Evolutionary conservation across 352 stramenopile species (phyloP), one percentile per base, ranked within the genome.

Genomic region (Globisporangium middletonii): DNA sequence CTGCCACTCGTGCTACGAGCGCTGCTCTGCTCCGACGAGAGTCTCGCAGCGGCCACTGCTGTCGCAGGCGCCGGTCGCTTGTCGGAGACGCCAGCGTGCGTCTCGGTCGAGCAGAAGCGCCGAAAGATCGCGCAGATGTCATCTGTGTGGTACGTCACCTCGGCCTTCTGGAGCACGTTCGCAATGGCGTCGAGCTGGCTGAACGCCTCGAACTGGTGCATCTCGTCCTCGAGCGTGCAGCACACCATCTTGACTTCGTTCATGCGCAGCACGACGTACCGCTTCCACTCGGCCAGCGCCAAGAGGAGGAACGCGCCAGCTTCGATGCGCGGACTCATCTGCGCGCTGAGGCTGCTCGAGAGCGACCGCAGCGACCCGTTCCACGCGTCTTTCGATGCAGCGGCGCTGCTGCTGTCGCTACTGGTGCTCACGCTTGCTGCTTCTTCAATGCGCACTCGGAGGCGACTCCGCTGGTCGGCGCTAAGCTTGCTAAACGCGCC

Each of bases 91-190:
- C 18, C 44, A 23, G 15, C 4, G 23, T 26, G 50, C 16, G 67
- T 68, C 55, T 90, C 75, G 0, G 80, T 90, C 23, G 79, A 60
- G 52, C 71, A 81, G 16, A 91, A 53, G 12, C 83, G 73, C 0
- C 83, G 77, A 19, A 88, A 87, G 26, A 89, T 63, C 3, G 63
- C 50, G n/a, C 78, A 83, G 2, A 92, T 50, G 23, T 92, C 79
- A 6, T 85, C 77, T n/a, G 68, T 78, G 16, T 51, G 82, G 35
- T 73, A 87, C 4, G 62, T 43, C 2, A 87, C 58, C 9, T 56
- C 62, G 1, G 64, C 57, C 26, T 86, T 88, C 27, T 88, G 66
- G 8, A 90, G 63, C n/a, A 87, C 69, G 3, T 38, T 54, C 6
- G 76, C 58, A 12, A 90, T 60, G 11, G 55, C 69, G 37, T 91